Percentiles rank a stretch among this genome's conserved stretches.
phyloP scores from a whole-genome alignment of 352 stramenopile genomes.

The Globisporangium iwayamae region DNA sequence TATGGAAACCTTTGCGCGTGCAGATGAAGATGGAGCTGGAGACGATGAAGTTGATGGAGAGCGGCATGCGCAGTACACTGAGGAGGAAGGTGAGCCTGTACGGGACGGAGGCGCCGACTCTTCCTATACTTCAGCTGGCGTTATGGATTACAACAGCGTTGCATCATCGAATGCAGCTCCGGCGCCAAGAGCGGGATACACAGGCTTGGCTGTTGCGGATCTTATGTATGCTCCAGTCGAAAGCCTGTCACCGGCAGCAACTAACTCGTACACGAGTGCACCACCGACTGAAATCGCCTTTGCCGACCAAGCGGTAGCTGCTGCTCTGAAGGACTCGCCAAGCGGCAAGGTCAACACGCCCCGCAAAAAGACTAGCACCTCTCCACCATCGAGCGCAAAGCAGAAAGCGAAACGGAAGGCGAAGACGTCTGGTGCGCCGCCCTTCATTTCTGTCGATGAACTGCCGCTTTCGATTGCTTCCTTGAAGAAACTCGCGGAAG shows the following conservation, averaged over 20 bases:
- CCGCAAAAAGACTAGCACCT: not conserved
- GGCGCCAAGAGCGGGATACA: not conserved
- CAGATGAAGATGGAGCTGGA: not conserved
- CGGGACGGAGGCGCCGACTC: not conserved
- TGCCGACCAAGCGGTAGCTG: not conserved
- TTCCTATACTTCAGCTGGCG: not conserved
- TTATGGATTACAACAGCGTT: not conserved
- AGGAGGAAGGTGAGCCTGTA: not conserved
- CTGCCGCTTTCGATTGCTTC: conserved; percentile 31
- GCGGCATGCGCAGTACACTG: not conserved
- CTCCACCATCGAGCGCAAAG: not conserved
- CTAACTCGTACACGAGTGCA: not conserved
- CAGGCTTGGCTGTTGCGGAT: not conserved
- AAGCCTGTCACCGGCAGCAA: not conserved
- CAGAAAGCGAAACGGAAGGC: conserved; percentile 10
- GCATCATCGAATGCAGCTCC: not conserved
- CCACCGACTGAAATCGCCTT: not conserved
- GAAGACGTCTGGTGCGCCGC: not conserved
- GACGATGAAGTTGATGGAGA: not conserved
- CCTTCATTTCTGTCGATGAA: conserved; percentile 24
- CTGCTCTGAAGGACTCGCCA: not conserved
- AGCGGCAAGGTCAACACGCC: not conserved
- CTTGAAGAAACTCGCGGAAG: conserved; percentile 22
- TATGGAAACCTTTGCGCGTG: not conserved
- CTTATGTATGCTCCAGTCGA: not conserved